Base-by-base conservation (phyloP, 345 rosid species). In the Salix udensis region DNA sequence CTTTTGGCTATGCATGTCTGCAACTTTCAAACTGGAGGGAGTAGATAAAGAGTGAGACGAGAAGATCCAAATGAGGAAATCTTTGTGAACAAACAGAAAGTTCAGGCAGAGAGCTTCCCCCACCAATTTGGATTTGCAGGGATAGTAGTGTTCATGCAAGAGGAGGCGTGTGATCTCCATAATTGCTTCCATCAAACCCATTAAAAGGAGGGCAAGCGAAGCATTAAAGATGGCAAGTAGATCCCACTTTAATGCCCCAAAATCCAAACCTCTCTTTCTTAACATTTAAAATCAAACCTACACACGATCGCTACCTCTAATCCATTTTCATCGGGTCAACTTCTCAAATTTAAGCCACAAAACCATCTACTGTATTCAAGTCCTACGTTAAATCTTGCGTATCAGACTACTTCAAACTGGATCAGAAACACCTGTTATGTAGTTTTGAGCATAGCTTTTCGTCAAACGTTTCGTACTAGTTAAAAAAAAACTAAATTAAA, bases 181-280 rank as follows among this genome's bases (percentile, higher is more conserved):
- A 86, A 84, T 86, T 84, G 84, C 39, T 30, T 72, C 74, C 70
- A 81, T 83, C 80, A 77, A 84, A 78, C 84, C 73, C 84, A 84
- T 79, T 87, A 81, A 84, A 81, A 77, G 84, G 76, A 80, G 84
- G 87, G 82, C 82, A 85, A 84, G 79, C 81, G 79, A 77, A 53
- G 89, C 89, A 87, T 84, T 83, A 64, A 84, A 81, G 78, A 46
- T 77, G 86, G 83, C 84, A 77, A 87, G 89, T 84, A 75, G 86
- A 84, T 73, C 65, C 60, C 82, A 72, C 81, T 87, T 87, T 77
- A 87, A 87, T 87, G 89, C 86, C 81, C 66, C 39, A 36, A 73
- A 76, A 76, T 74, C 78, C 72, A 70, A 70, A 71, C 65, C 79
- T 46, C n/a, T 42, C 62, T 34, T 42, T 42, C 52, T 8, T 19